phyloP scores from a whole-genome alignment of 306 rosid genomes.

The Begonia loranthoides region DNA sequence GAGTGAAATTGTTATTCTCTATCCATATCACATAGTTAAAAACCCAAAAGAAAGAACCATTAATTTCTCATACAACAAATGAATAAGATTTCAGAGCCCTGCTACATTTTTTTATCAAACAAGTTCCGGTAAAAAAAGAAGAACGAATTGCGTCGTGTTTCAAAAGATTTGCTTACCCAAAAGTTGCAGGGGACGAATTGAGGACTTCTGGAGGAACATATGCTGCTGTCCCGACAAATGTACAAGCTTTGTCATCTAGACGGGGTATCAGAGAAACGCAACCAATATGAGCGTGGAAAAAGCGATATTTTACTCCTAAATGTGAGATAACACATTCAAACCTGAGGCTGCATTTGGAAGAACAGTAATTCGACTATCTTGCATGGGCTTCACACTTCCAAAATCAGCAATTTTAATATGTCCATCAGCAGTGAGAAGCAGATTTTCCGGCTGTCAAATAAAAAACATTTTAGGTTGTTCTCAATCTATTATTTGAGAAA shows the following conservation, averaged over 20 bases:
- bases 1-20: background rate
- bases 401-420: conserved; percentile 95
- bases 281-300: conserved; percentile 1
- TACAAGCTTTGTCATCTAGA: conserved; percentile 95
- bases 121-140: background rate
- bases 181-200: conserved; percentile 98
- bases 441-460: conserved; percentile 85
- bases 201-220: conserved; percentile 99
- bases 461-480: conserved; percentile 10
- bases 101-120: too few species aligned
- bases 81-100: too few species aligned
- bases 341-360: conserved; percentile 99
- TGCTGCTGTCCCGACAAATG: conserved; percentile 99
- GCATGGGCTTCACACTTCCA: conserved; percentile 99
- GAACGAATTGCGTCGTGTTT: too few species aligned
- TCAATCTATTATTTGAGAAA: conserved; percentile 8
- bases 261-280: conserved; percentile 1
- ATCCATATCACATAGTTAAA: background rate
- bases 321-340: conserved; percentile 16
- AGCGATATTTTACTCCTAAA: conserved; percentile 6
- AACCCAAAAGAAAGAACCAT: background rate
- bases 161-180: conserved; percentile 43
- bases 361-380: conserved; percentile 79
- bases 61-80: background rate
- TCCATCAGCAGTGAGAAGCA: conserved; percentile 81